Evolutionary conservation across 345 rosid genomes (phyloP), one percentile per base, ranked within the genome.

Genomic region (Linum lewisii): DNA sequence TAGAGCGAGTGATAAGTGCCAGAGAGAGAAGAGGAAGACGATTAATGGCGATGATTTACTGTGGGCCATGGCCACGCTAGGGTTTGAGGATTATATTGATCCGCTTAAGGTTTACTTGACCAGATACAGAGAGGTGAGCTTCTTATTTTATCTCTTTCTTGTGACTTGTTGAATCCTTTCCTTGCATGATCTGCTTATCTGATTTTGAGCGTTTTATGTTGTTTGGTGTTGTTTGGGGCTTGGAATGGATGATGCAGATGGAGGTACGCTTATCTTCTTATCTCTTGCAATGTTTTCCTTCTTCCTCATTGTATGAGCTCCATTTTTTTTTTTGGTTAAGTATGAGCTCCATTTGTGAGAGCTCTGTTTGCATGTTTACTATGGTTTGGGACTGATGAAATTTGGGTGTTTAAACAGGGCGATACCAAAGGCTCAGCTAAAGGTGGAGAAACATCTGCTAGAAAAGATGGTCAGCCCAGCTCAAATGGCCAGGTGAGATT

Each of bases 1-100:
- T 66, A 92, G 98, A 67, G 98, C 97, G 32, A 88, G 98, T 77
- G 97, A 92, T 72, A 92, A 88, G 79, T 92, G 98, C 34, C 98
- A 88, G 87, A 84, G 82, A 66, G 98, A 92, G 83, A 88, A 92
- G 83, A 76, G 98, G 79, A 92, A 88, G 85, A 88, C 95, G 51
- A 81, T 92, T 59, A 92, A 92, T 37, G 97, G 95, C 51, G 98
- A 92, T 61, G 98, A 92, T 77, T 80, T 92, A 72, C 85, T 92
- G 25, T 92, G 97, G 95, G 95, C 95, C 26, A 88, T 92, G 93
- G 89, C 97, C 0, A 92, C 95, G 23, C 76, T 92, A 78, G 98
- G 97, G 58, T 92, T 92, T 75, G 97, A 88, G 82, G 97, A 88
- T 63, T 92, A 88, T 70, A 89, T 88, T 24, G 97, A 92, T 32